Conservation (phyloP, 192 early-diverging fungal species). For the Spizellomyces punctatus region DNA sequence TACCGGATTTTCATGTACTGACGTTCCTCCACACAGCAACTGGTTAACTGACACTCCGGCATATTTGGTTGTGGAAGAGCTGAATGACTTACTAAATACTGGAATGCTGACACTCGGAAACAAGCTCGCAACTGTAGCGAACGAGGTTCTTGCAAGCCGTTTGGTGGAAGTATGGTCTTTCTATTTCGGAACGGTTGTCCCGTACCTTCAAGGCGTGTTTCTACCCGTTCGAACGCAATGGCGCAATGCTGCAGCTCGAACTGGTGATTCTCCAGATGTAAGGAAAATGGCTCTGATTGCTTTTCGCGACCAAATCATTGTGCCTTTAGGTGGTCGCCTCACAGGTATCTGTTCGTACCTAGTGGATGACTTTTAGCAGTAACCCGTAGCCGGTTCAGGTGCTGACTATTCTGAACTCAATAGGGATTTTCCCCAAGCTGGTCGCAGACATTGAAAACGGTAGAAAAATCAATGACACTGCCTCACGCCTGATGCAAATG, state of each 20-base stretch:
- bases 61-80: slow-evolving; percentile 49
- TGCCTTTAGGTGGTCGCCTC: slow-evolving; percentile 61
- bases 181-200: slow-evolving; percentile 79
- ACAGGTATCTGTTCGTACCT: slow-evolving; percentile 48
- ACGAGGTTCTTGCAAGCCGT: slow-evolving; percentile 67
- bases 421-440: slow-evolving; percentile 65
- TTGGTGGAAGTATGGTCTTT: slow-evolving; percentile 80
- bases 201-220: slow-evolving; percentile 86
- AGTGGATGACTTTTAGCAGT: neutral
- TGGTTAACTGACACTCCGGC: slow-evolving; percentile 3
- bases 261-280: slow-evolving; percentile 56
- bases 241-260: slow-evolving; percentile 33
- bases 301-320: slow-evolving; percentile 69
- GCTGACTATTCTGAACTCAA: neutral
- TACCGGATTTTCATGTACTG: slow-evolving; percentile 6
- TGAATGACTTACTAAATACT: slow-evolving; percentile 58
- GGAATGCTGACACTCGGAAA: slow-evolving; percentile 71
- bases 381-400: neutral
- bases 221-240: slow-evolving; percentile 52
- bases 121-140: slow-evolving; percentile 65
- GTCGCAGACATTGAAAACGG: slow-evolving; percentile 67
- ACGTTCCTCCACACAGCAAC: neutral
- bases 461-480: slow-evolving; percentile 64
- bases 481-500: slow-evolving; percentile 74
- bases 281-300: slow-evolving; percentile 61